Conservation (phyloP, 2,329 filamentous ascomycete genomes). For the Pseudonectria buxi region DNA sequence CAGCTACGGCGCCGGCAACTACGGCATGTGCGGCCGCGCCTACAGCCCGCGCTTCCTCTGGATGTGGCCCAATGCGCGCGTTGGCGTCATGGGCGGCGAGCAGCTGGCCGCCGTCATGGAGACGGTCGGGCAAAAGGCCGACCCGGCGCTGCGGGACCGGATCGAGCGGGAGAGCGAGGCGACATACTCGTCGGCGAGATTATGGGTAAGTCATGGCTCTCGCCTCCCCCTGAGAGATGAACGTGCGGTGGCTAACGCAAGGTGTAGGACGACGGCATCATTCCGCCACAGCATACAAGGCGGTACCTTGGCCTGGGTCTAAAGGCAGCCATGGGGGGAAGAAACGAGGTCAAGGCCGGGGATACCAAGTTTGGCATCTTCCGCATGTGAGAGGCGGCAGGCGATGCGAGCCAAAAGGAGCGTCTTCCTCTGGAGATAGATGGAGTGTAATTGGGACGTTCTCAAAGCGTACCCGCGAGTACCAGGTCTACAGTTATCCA, state of each 20-base stretch:
- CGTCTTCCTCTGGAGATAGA: slow-evolving; percentile 1
- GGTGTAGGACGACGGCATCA: slow-evolving; percentile 67
- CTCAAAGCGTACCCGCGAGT: too few relatives aligned
- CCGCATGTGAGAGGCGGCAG: slow-evolving; percentile 55
- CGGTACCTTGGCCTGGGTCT: slow-evolving; percentile 67
- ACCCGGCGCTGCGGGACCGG: slow-evolving; percentile 71
- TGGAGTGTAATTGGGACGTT: too few relatives aligned
- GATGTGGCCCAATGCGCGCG: slow-evolving; percentile 97
- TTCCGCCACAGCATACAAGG: slow-evolving; percentile 69
- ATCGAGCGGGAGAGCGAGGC: slow-evolving; percentile 90
- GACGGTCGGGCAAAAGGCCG: slow-evolving; percentile 76
- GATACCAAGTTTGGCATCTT: slow-evolving; percentile 74
- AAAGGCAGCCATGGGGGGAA: slow-evolving; percentile 63
- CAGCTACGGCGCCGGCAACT: slow-evolving; percentile 91
- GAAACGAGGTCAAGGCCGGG: slow-evolving; percentile 52
- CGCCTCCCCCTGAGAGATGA: slow-evolving; percentile 1
- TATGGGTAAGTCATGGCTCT: slow-evolving; percentile 62
- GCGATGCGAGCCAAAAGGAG: not conserved
- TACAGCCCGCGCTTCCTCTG: slow-evolving; percentile 88
- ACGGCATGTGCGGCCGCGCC: slow-evolving; percentile 95
- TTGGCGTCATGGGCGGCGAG: slow-evolving; percentile 93
- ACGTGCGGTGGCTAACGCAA: slow-evolving; percentile 2
- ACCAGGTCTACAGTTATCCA: too few relatives aligned
- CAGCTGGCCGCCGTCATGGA: slow-evolving; percentile 92
- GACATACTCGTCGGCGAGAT: slow-evolving; percentile 75